Conservation (phyloP, 805 yeast genomes). For the Zygosaccharomyces kombuchaensis region DNA sequence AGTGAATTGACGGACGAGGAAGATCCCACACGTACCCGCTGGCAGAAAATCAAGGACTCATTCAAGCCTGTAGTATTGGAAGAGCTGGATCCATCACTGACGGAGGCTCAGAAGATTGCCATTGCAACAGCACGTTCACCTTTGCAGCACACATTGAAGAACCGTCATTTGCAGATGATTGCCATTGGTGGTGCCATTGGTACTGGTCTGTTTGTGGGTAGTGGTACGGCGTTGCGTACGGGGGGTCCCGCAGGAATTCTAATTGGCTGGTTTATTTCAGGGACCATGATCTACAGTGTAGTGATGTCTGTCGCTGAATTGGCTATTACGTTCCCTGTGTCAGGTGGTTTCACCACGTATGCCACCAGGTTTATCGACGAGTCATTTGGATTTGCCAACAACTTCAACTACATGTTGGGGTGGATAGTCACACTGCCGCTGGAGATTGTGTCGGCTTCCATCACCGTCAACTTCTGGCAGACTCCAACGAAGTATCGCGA, state of each 20-base stretch:
- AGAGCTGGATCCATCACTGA: conserved; percentile 39
- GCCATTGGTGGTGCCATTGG: conserved; percentile 72
- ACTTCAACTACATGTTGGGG: conserved; percentile 52
- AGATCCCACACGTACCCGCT: conserved; percentile 21
- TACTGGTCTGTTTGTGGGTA: conserved; percentile 71
- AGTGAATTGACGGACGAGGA: no score
- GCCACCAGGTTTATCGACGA: conserved; percentile 54
- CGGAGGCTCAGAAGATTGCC: conserved; percentile 44
- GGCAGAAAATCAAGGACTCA: conserved; percentile 47
- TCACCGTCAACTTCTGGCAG: conserved; percentile 51
- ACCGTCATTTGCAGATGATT: conserved; percentile 57
- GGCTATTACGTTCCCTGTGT: conserved; percentile 56
- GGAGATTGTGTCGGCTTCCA: conserved; percentile 50
- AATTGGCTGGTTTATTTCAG: conserved; percentile 51
- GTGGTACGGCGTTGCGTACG: conserved; percentile 55
- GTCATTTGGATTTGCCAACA: conserved; percentile 61
- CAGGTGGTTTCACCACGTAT: conserved; percentile 61
- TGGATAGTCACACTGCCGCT: conserved; percentile 49
- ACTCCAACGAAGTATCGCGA: conserved; percentile 44
- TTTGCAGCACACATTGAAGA: conserved; percentile 48
- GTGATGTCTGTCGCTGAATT: conserved; percentile 60
- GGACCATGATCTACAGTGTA: conserved; percentile 53
- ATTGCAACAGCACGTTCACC: conserved; percentile 50
- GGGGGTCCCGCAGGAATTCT: conserved; percentile 66
- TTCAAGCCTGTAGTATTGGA: conserved; percentile 40